These are phyloP conservation scores for Cyamopsis tetragonoloba DNA, from an alignment of 306 rosid genomes.

Conservation along the genomic window DNA sequence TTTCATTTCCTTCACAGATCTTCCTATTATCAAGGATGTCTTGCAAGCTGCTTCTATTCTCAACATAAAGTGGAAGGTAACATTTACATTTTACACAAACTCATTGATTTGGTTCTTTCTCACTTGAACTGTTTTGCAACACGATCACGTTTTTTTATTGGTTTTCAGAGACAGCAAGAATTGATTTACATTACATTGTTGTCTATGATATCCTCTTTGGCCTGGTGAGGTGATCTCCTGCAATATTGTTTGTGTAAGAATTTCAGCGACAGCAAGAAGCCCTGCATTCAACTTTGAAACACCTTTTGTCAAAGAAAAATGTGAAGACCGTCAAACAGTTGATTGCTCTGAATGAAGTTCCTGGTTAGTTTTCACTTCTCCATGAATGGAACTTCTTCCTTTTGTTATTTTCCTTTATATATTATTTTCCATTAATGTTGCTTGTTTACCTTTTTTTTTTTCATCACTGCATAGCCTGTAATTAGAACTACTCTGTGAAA, in stretches of 20 bases:
- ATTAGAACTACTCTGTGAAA: too few species aligned
- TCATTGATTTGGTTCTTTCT: background rate
- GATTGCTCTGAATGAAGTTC: constrained; percentile 45
- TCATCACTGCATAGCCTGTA: too few species aligned
- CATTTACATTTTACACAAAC: background rate
- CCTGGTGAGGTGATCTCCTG: constrained; percentile 41
- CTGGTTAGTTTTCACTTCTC: constrained; percentile 45
- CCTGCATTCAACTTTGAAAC: constrained; percentile 47
- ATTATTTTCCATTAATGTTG: too few species aligned
- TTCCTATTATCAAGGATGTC: constrained; percentile 66
- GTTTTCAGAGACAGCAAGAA: constrained; percentile 69
- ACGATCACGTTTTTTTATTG: background rate
- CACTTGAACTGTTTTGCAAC: background rate
- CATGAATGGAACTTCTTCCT: too few species aligned
- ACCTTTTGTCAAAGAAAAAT: constrained; percentile 48
- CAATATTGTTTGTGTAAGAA: background rate
- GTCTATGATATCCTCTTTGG: constrained; percentile 87
- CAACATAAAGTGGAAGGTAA: constrained; percentile 85
- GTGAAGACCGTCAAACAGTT: constrained; percentile 57
- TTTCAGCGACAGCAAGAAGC: constrained; percentile 42
- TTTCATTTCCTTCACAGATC: constrained; percentile 56
- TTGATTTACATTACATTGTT: constrained; percentile 66
- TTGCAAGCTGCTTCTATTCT: constrained; percentile 47
- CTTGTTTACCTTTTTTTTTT: too few species aligned
- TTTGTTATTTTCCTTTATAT: background rate